Percentiles rank a stretch among this genome's conserved stretches.
phyloP scores from a whole-genome alignment of 225 moss, liverwort and hornwort genomes.

The Physcomitrellopsis africana region DNA sequence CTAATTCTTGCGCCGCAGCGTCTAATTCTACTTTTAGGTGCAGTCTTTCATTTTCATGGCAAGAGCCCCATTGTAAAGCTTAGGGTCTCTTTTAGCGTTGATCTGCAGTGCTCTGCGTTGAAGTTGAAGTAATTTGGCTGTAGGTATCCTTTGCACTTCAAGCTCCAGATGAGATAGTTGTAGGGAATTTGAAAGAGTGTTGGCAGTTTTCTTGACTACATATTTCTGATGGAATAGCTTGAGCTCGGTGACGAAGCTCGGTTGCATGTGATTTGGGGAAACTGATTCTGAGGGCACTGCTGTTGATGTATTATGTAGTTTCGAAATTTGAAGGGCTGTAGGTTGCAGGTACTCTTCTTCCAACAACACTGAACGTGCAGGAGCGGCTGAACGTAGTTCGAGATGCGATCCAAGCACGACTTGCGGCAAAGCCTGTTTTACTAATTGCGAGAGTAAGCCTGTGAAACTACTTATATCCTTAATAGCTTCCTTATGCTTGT shows the following conservation, averaged over 20 bases:
- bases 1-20: background rate
- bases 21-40: background rate
- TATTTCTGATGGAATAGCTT: background rate
- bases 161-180: background rate
- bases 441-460: conserved; percentile 68
- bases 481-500: conserved; percentile 21
- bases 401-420: conserved; percentile 58
- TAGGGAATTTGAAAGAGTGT: background rate
- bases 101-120: background rate
- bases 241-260: background rate
- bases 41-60: background rate
- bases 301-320: conserved; percentile 3
- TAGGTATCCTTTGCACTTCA: background rate
- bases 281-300: conserved; percentile 19
- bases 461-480: background rate
- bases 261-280: background rate
- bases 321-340: conserved; percentile 28
- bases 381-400: conserved; percentile 49
- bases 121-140: background rate
- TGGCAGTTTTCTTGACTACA: background rate
- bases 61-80: background rate
- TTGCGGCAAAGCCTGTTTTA: conserved; percentile 64
- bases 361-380: conserved; percentile 41
- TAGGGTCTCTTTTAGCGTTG: background rate
- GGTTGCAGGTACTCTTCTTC: conserved; percentile 50